A percentile compares a stretch with the other conserved stretches of the same genome.
These are phyloP conservation scores for Musa itinerans DNA, from an alignment of 176 grass and related monocot species.

Conservation along the genomic window DNA sequence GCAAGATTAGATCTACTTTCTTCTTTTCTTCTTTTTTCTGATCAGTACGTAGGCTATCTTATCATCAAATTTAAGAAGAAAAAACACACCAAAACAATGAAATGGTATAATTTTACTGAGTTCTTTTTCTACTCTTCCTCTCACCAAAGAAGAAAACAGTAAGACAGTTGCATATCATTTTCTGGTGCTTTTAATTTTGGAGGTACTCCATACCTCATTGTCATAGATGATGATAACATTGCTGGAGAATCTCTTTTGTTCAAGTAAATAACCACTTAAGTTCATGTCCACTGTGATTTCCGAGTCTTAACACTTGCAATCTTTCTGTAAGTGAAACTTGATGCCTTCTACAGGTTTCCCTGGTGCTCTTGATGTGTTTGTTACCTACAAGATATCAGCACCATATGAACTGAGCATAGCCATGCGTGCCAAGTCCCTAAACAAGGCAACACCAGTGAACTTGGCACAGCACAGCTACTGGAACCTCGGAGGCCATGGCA, in stretches of 20 bases:
- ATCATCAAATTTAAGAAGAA: no score
- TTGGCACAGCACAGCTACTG: conserved; percentile 57
- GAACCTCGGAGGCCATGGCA: conserved; percentile 60
- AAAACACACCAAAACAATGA: no score
- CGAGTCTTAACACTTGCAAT: no score
- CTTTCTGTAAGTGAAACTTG: neutral
- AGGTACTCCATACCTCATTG: no score
- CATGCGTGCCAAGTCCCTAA: conserved; percentile 39
- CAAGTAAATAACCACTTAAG: no score
- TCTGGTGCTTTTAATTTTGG: no score
- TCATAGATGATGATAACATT: no score
- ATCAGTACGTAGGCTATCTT: no score
- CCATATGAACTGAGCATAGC: conserved; percentile 41
- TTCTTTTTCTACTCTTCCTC: no score
- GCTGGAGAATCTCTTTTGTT: no score
- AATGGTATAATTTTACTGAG: no score
- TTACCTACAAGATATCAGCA: conserved; percentile 53
- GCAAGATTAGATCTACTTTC: neutral
- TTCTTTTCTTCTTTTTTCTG: neutral
- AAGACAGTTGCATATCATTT: neutral
- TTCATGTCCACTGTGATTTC: no score
- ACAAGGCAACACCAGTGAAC: conserved; percentile 74
- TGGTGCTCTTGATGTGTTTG: conserved; percentile 53
- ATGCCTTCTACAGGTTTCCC: conserved; percentile 52
- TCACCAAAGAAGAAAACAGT: neutral